Base-by-base conservation (phyloP, 1,139 yeast species). In the Yamadazyma friedrichii region DNA sequence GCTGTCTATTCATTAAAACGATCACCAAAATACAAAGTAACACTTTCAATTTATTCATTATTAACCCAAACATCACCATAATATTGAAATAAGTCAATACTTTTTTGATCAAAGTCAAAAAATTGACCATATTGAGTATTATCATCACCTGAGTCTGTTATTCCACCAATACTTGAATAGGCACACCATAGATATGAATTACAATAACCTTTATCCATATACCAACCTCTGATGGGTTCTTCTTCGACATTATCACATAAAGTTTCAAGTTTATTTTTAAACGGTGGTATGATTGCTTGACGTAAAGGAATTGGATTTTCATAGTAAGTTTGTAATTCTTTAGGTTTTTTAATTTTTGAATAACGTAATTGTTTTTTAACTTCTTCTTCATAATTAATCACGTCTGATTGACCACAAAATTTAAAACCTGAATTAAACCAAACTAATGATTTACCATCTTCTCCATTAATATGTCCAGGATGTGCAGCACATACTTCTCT, bases 161-260 rank as follows among this genome's bases (percentile, higher is more conserved):
- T 48, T 2, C 70, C 76, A 33, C 77, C 77, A 43, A 71, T 59
- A 11, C 55, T 47, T 31, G 71, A 67, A 48, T 67, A 71, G 1
- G 73, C 76, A 61, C 78, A 72, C 69, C 75, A 72, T 31, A 69
- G 51, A 44, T 72, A 71, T 9, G 66, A 61, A 26, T 62, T 61
- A 56, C 78, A 71, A 41, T 70, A 70, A 13, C 45, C 51, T 33
- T 31, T 43, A 25, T 58, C 62, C 64, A 62, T 61, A 17, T 39
- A 36, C 70, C 70, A 64, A 11, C 64, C 67, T 44, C 51, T 48
- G 24, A 47, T 48, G 25, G 70, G 70, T 42, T 64, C 69, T 9
- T 55, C 63, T 5, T 49, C 48, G 3, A 35, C 41, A 43, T 64
- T 64, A 4, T 51, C 55, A 38, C 56, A 52, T 36, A 51, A 47